Percentiles rank a stretch among this genome's conserved stretches.
phyloP scores from a whole-genome alignment of 2,329 filamentous ascomycete species.

The Aspergillus brunneoviolaceus region DNA sequence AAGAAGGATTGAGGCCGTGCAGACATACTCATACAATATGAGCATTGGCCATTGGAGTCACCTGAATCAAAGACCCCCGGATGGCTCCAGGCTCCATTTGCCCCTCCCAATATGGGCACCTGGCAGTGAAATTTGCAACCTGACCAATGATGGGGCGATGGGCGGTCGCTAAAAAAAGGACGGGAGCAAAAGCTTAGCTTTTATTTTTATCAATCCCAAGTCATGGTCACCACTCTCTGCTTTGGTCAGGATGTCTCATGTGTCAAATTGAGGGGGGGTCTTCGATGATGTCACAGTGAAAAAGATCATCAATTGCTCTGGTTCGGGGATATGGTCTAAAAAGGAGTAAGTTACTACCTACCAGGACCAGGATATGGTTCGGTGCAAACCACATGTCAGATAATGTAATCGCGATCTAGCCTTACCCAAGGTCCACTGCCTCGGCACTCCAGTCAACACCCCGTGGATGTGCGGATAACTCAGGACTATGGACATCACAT shows the following conservation, averaged over 20 bases:
- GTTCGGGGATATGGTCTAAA: background rate
- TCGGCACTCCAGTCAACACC: background rate
- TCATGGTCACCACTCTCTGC: background rate
- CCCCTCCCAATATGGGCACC: background rate
- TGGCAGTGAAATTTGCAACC: background rate
- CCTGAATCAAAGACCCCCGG: too few relatives aligned
- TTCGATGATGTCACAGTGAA: background rate
- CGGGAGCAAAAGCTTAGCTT: slow-evolving; percentile 4
- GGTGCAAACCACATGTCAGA: background rate
- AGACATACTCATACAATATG: too few relatives aligned
- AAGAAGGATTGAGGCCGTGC: background rate
- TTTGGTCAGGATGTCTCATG: background rate
- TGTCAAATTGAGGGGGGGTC: background rate
- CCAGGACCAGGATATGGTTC: too few relatives aligned
- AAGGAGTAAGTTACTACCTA: too few relatives aligned
- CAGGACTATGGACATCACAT: background rate
- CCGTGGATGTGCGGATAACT: background rate
- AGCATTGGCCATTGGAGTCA: too few relatives aligned
- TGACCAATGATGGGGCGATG: background rate
- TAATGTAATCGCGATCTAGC: background rate
- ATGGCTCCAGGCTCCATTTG: too few relatives aligned
- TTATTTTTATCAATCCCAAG: background rate
- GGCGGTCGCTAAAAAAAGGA: slow-evolving; percentile 1
- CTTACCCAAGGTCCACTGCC: background rate
- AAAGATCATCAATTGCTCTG: background rate